Evolutionary conservation across 331 rosid species (phyloP), one percentile per base, ranked within the genome.

Genomic region (Prunus yedoensis): DNA sequence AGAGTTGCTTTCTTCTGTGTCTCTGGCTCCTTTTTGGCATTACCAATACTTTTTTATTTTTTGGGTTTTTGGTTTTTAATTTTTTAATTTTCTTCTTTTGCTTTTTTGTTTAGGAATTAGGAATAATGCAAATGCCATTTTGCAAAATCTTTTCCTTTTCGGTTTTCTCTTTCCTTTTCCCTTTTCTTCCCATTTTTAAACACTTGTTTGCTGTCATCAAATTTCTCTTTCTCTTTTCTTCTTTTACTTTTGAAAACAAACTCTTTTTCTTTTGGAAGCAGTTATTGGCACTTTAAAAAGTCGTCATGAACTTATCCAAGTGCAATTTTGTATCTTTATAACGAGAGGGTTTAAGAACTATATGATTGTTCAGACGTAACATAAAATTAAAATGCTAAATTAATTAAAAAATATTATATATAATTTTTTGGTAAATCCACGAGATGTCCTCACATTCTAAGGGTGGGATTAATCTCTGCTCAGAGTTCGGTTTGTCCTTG

Each of bases 71-170:
- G 9, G 2, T 38, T 38, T 38, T 38, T 6, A 38, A 38, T 38
- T 38, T 38, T 38, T 38, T 6, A 38, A 38, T 38, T 38, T 38
- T 38, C 8, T 38, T 38, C 41, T 38, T 38, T 23, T 23, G 1
- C 18, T 16, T 16, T 17, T 53, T 30, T 1, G 13, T 68, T 47
- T 23, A 30, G 74, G 74, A 18, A 70, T 5, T 5, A 20, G 25
- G 35, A 9, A 53, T 35, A 50, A 51, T 28, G 49, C 17, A 50
- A 49, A 66, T 69, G 47, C 60, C 61, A 69, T 71, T 53, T 71
- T 71, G 64, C 27, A 61, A 47, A 3, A 43, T 10, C 67, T 23
- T 72, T 41, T 23, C 16, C 67, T 56, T 57, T 57, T 72, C 17
- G 16, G 9, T 20, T n/a, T 2, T 35, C 30, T 21, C 27, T 52